Evolutionary conservation across 371 early-diverging fungal genomes (phyloP).

Genomic region (Actinomortierella wolfii): DNA sequence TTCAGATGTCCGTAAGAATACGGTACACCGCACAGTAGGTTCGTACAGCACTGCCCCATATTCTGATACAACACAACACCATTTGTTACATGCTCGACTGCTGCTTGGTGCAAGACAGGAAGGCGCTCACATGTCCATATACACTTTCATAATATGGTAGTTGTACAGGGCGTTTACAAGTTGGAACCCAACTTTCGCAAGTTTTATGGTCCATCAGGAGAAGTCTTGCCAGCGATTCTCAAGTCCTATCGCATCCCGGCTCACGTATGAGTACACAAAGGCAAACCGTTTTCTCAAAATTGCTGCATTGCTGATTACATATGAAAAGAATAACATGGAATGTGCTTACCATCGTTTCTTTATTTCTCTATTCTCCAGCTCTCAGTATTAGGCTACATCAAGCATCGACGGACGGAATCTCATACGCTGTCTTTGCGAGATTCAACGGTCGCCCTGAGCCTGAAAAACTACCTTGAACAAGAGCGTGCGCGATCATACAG

Average conservation of each 20-base stretch:
- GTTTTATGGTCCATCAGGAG: conserved; percentile 36
- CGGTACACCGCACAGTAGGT: conserved; percentile 37
- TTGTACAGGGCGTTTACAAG: conserved; percentile 41
- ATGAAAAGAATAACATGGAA: not conserved
- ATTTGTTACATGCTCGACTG: no score
- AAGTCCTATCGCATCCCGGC: conserved; percentile 34
- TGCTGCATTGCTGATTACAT: not conserved
- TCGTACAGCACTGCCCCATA: conserved; percentile 1
- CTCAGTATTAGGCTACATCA: conserved; percentile 34
- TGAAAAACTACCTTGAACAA: conserved; percentile 30
- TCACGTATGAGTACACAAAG: conserved; percentile 12
- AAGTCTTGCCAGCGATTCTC: conserved; percentile 19
- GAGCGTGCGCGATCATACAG: conserved; percentile 12
- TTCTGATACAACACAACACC: no score
- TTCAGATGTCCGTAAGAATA: conserved; percentile 37
- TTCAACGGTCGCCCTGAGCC: conserved; percentile 25
- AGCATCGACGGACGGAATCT: conserved; percentile 32
- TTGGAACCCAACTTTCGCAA: conserved; percentile 36
- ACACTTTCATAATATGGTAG: not conserved
- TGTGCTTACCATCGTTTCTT: not conserved
- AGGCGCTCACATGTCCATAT: no score
- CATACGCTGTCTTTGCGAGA: conserved; percentile 37
- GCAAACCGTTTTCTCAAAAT: not conserved
- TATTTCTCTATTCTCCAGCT: conserved; percentile 12
- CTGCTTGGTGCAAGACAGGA: no score